Base-by-base conservation (phyloP, 768 basidiomycete genomes). In the Leccinum aurantiacum region DNA sequence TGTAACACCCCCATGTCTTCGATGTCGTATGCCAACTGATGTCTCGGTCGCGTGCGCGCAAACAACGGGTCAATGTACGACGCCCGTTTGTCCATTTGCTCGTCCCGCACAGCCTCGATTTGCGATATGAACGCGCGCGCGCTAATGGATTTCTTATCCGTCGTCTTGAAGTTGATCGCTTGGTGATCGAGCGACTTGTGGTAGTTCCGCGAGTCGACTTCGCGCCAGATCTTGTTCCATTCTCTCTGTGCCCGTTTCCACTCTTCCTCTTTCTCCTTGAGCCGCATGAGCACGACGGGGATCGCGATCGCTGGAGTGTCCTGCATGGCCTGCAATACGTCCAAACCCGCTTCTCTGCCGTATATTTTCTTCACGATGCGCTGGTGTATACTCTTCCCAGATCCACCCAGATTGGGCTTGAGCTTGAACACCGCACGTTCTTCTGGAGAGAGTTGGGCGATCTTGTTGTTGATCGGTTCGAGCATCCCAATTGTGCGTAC, bases 171-270 rank as follows among this genome's bases (percentile, higher is more conserved):
- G 53, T 84, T 83, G 70, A 96, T 90, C 9, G 88, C 91, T 71
- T 95, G 93, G 68, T 96, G 93, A 71, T 99, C 96, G 67, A 98
- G 81, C 55, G 91, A 89, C 79, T 94, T 95, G 75, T 87, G 84
- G 70, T 91, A 98, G 76, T 98, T 98, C 66, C 91, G 82, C 27
- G 92, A 91, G 67, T 98, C 93, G 29, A 96, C 93, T 76, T 97
- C 96, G 54, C 95, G 79, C 97, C 97, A 99, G 54, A 98, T 91
- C 73, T 96, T 92, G 77, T 98, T 98, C 97, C 97, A 99, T 76
- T 97, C 97, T 55, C 94, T 76, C 72, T 97, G 94, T 17, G 94
- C 96, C 22, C 94, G 83, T 76, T 95, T 97, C 97, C 97, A 99
- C 71, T 98, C 96, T 61, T 94, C 94, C 71, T 98, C 96, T 76